Conservation (phyloP, 148 eudicot genomes). For the Cornus florida region DNA sequence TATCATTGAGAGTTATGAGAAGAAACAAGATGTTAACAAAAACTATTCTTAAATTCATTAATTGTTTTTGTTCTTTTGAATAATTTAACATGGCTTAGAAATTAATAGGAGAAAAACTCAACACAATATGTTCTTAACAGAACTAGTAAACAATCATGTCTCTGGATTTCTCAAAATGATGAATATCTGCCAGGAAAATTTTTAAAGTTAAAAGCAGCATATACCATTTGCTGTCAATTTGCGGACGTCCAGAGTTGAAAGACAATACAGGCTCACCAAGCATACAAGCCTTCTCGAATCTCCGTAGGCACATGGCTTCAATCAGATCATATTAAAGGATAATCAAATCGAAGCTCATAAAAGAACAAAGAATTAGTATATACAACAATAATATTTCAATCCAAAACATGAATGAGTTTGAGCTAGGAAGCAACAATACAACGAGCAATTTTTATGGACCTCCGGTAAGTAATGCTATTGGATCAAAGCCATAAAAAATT, state of each 20-base stretch:
- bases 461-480: not conserved
- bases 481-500: not conserved
- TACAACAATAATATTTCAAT: not conserved
- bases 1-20: not conserved
- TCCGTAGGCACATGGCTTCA: conserved; percentile 82
- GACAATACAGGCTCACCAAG: conserved; percentile 73
- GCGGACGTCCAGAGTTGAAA: conserved; percentile 61
- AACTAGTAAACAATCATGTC: not conserved
- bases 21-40: not conserved
- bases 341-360: not conserved
- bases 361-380: not conserved
- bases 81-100: not conserved
- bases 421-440: not conserved
- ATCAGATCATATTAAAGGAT: conserved; percentile 18
- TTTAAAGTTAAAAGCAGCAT: conserved; percentile 9
- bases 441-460: not conserved
- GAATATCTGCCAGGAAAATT: not conserved
- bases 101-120: not conserved
- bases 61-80: not conserved
- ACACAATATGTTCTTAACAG: not conserved
- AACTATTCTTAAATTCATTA: not conserved
- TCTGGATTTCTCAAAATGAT: not conserved
- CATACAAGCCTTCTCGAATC: conserved; percentile 64
- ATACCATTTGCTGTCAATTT: conserved; percentile 84
- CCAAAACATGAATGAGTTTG: not conserved